phyloP scores from a whole-genome alignment of 2,329 filamentous ascomycete genomes.

The Sporothrix pseudoabietina region DNA sequence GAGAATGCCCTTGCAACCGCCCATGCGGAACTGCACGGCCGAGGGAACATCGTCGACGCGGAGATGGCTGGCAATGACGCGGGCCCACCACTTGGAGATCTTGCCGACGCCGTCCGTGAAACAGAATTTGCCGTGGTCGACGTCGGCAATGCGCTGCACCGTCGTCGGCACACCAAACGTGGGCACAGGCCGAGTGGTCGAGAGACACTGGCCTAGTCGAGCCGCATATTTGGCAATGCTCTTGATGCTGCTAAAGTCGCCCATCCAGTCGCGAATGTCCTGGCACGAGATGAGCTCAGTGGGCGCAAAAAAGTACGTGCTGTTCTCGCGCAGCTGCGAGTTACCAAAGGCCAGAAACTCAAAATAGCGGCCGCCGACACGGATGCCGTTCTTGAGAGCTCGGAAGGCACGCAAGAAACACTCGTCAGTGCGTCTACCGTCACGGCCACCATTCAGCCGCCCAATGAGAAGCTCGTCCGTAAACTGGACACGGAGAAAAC shows the following conservation, averaged over 20 bases:
- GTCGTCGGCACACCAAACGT: conserved; percentile 62
- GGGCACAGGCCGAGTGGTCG: conserved; percentile 77
- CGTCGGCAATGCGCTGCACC: conserved; percentile 64
- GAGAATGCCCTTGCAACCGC: conserved; percentile 88
- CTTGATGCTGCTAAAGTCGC: conserved; percentile 76
- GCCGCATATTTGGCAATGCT: conserved; percentile 89
- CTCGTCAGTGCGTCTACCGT: conserved; percentile 63
- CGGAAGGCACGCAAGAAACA: conserved; percentile 74
- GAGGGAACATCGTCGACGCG: conserved; percentile 68
- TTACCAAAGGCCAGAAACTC: conserved; percentile 94
- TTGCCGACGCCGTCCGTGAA: conserved; percentile 95
- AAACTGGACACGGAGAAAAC: conserved; percentile 88
- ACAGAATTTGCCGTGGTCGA: conserved; percentile 66
- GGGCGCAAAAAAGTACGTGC: conserved; percentile 89
- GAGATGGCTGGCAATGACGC: conserved; percentile 72
- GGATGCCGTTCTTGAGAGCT: conserved; percentile 75
- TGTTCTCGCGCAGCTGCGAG: conserved; percentile 89
- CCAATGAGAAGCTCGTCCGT: conserved; percentile 73
- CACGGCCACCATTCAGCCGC: conserved; percentile 58
- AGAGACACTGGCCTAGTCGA: conserved; percentile 91
- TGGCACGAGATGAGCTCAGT: conserved; percentile 67
- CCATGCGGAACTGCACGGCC: conserved; percentile 87
- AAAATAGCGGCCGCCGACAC: conserved; percentile 78
- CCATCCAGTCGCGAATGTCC: conserved; percentile 84
- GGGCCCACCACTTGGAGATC: conserved; percentile 77